A percentile compares a stretch with the other conserved stretches of the same genome.
Evolutionary conservation across 1,284 basidiomycete species (phyloP).

Genomic region (Tremellales sp.): DNA sequence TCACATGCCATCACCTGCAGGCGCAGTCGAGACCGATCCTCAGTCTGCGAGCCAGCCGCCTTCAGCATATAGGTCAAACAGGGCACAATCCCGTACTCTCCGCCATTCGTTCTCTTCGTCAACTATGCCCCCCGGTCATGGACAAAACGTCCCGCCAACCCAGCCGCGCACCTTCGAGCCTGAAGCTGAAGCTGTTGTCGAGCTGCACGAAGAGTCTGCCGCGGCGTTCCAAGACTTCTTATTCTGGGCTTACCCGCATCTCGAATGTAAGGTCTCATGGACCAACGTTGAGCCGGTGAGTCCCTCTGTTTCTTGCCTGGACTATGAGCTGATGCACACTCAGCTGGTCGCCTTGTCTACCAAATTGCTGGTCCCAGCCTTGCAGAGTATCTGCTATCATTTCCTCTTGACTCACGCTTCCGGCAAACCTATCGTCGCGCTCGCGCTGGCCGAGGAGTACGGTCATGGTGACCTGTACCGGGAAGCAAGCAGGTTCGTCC

Average conservation of each 20-base stretch:
- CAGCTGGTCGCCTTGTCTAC: slow-evolving; percentile 36
- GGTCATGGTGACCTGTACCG: slow-evolving; percentile 81
- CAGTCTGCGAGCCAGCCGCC: too few species aligned
- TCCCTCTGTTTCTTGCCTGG: slow-evolving; percentile 2
- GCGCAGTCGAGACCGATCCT: too few species aligned
- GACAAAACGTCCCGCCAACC: slow-evolving; percentile 19
- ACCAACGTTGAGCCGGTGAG: slow-evolving; percentile 74
- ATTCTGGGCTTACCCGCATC: slow-evolving; percentile 49
- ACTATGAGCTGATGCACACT: slow-evolving; percentile 1
- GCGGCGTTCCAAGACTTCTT: slow-evolving; percentile 44
- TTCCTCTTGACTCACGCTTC: slow-evolving; percentile 88
- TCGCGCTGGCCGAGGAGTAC: slow-evolving; percentile 82
- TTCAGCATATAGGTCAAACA: too few species aligned
- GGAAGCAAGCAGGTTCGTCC: slow-evolving; percentile 80
- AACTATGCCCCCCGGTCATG: neutral
- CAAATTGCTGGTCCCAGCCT: slow-evolving; percentile 62
- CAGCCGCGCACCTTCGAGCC: slow-evolving; percentile 9
- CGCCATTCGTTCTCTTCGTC: neutral
- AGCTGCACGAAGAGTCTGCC: slow-evolving; percentile 39
- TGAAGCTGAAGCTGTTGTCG: slow-evolving; percentile 30
- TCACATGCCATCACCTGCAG: too few species aligned
- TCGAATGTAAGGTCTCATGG: slow-evolving; percentile 88
- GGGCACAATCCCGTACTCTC: neutral
- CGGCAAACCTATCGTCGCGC: slow-evolving; percentile 81
- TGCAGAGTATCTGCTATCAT: slow-evolving; percentile 72